phyloP scores from a whole-genome alignment of 192 early-diverging fungal genomes.

The Entomortierella beljakovae region DNA sequence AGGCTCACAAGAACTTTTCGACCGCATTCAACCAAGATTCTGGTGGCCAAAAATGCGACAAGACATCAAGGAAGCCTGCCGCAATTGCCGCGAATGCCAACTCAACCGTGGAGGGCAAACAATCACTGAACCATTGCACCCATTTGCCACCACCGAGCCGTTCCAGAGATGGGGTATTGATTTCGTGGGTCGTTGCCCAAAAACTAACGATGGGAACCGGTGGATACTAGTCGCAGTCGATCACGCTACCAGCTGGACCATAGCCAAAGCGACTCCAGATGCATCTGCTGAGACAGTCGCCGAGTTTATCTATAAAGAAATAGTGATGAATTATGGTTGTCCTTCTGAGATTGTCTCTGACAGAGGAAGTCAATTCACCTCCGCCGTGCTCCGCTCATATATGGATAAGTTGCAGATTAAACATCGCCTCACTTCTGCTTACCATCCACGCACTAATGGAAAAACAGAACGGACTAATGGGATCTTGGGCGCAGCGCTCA shows the following conservation, averaged over 20 bases:
- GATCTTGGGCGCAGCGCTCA: background rate
- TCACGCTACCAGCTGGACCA: conserved; percentile 45
- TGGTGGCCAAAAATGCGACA: conserved; percentile 12
- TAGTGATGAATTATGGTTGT: conserved; percentile 31
- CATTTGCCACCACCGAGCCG: conserved; percentile 1
- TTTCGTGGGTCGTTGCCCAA: conserved; percentile 2
- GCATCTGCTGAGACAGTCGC: conserved; percentile 24
- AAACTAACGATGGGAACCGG: background rate
- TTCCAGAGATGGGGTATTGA: conserved; percentile 19
- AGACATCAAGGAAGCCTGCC: background rate
- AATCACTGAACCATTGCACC: conserved; percentile 1
- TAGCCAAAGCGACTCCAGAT: conserved; percentile 20
- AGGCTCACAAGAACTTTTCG: conserved; percentile 6
- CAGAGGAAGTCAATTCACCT: conserved; percentile 27
- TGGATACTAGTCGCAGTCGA: conserved; percentile 45
- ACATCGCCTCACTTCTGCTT: conserved; percentile 23
- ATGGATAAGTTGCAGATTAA: conserved; percentile 13
- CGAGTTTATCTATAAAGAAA: conserved; percentile 46
- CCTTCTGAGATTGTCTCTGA: conserved; percentile 22
- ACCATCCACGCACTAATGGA: conserved; percentile 29
- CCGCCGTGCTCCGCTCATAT: conserved; percentile 1
- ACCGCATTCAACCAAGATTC: background rate
- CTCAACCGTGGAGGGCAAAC: background rate
- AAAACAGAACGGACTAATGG: conserved; percentile 15
- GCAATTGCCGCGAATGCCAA: conserved; percentile 6